These are phyloP conservation scores for Fremontodendron californicum DNA, from an alignment of 345 rosid genomes.

Conservation along the genomic window DNA sequence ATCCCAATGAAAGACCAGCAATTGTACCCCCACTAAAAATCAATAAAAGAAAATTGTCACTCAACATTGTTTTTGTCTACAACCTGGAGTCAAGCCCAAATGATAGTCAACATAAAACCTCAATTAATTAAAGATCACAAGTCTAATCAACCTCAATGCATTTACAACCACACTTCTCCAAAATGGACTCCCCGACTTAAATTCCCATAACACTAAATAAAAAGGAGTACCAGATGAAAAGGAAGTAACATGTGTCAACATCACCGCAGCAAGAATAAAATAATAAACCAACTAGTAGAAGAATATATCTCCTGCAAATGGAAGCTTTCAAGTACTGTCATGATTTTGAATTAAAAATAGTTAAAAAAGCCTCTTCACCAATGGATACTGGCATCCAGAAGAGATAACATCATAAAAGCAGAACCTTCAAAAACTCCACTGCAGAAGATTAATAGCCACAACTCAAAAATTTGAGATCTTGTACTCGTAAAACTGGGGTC, in stretches of 20 bases:
- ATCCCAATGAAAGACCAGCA: slow-evolving; percentile 87
- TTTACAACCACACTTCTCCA: not conserved
- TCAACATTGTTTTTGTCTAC: not conserved
- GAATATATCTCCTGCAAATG: not conserved
- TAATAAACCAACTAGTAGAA: not conserved
- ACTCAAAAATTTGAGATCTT: not conserved
- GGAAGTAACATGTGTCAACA: not conserved
- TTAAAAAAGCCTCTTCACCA: not conserved
- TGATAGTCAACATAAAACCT: not conserved
- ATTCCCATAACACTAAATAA: not conserved
- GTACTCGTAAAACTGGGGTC: not conserved
- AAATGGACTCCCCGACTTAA: not conserved
- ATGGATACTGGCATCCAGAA: not conserved
- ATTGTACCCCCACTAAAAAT: slow-evolving; percentile 74
- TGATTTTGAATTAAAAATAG: not conserved
- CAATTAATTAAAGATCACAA: not conserved
- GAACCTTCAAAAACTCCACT: not conserved
- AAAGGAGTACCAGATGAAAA: not conserved
- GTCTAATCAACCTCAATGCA: not conserved
- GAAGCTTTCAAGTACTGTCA: not conserved
- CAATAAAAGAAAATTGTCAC: slow-evolving; percentile 15
- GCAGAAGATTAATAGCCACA: not conserved
- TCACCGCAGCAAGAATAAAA: not conserved
- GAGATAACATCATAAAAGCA: not conserved
- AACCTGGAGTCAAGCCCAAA: not conserved